Evolutionary conservation across 371 early-diverging fungal species (phyloP).

Genomic region (Apophysomyces elegans): DNA sequence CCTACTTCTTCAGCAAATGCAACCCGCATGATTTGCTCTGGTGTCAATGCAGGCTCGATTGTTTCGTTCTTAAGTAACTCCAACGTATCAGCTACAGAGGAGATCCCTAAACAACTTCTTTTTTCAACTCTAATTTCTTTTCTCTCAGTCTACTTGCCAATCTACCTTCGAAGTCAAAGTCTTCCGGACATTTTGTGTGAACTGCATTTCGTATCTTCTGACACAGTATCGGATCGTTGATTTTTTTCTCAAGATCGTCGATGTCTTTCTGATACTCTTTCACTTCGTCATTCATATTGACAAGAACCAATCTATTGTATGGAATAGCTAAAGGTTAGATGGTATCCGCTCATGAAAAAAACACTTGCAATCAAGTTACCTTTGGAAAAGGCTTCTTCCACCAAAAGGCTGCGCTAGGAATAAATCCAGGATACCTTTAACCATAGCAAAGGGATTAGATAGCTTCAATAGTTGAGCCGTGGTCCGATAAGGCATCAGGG

Average conservation of each 20-base stretch:
- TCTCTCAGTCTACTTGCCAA: background rate
- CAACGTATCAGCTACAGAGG: conserved; percentile 27
- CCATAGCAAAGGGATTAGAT: conserved; percentile 68
- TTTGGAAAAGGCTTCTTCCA: conserved; percentile 61
- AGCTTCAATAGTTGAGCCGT: conserved; percentile 59
- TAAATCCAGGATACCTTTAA: conserved; percentile 65
- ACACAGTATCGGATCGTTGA: conserved; percentile 56
- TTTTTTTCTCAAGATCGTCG: conserved; percentile 44
- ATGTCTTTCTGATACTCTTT: conserved; percentile 58
- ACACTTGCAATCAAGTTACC: conserved; percentile 29
- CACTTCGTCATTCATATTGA: conserved; percentile 57
- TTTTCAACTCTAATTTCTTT: background rate
- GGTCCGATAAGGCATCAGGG: conserved; percentile 64
- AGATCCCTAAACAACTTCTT: background rate
- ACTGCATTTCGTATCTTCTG: conserved; percentile 62
- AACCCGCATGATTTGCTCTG: conserved; percentile 44
- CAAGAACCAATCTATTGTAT: conserved; percentile 48
- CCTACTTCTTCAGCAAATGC: conserved; percentile 20
- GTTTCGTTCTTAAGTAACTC: conserved; percentile 46
- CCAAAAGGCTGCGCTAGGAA: conserved; percentile 74
- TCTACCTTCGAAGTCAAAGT: conserved; percentile 22
- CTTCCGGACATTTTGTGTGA: conserved; percentile 37
- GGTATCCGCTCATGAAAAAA: background rate
- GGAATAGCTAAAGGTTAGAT: background rate
- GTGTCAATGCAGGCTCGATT: conserved; percentile 47